These are phyloP conservation scores for Lumnitzera racemosa DNA, from an alignment of 345 rosid genomes.

Conservation along the genomic window DNA sequence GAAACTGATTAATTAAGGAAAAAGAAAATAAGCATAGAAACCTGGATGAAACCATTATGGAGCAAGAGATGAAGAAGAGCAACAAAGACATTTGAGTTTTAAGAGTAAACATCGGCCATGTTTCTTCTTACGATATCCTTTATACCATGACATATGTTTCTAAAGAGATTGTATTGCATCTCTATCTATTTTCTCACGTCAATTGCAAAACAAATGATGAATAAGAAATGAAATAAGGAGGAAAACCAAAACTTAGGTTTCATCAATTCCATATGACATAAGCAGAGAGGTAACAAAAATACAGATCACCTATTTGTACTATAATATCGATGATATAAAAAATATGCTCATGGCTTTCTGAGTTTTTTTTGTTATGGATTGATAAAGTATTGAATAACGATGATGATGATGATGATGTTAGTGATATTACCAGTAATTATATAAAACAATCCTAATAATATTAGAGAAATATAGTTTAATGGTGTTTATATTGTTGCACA, in stretches of 20 bases:
- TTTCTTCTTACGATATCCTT: conserved; percentile 25
- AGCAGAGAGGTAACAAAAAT: conserved; percentile 5
- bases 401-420: too few relatives aligned
- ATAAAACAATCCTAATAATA: too few relatives aligned
- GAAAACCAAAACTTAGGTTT: background rate
- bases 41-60: conserved; percentile 39
- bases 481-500: too few relatives aligned
- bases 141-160: conserved; percentile 27
- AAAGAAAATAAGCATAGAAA: conserved; percentile 2
- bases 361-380: too few relatives aligned
- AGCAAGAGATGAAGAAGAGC: conserved; percentile 28
- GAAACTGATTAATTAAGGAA: background rate
- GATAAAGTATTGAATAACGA: too few relatives aligned
- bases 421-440: too few relatives aligned
- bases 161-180: conserved; percentile 29
- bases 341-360: too few relatives aligned
- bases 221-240: background rate
- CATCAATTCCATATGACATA: background rate
- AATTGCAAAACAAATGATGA: conserved; percentile 9
- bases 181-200: background rate
- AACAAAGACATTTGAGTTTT: conserved; percentile 16
- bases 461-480: too few relatives aligned
- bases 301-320: conserved; percentile 2
- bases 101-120: conserved; percentile 17
- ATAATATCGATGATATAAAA: too few relatives aligned